These are phyloP conservation scores for Orbilia blumenaviensis DNA, from an alignment of 2,329 filamentous ascomycete genomes.

Conservation along the genomic window DNA sequence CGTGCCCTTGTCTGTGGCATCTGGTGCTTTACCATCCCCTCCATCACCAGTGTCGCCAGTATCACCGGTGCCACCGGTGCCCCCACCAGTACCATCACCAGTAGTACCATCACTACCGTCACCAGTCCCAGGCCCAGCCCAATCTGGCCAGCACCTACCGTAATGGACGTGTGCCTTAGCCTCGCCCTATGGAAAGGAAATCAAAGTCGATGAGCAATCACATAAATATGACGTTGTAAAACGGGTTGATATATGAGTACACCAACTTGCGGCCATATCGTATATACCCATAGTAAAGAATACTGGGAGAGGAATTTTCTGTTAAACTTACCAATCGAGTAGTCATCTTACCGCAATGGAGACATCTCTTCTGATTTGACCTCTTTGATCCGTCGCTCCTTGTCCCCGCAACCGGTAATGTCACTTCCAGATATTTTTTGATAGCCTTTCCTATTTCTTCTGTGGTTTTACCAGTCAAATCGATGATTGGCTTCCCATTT, in stretches of 20 bases:
- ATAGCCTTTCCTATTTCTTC: not conserved
- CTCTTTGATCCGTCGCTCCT: not conserved
- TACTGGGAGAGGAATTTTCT: not conserved
- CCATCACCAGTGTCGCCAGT: not conserved
- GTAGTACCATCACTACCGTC: not conserved
- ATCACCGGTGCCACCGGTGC: not conserved
- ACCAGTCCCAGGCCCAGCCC: not conserved
- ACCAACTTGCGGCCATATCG: no score
- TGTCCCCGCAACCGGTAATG: not conserved
- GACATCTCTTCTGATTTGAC: not conserved
- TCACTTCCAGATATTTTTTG: not conserved
- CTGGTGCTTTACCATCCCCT: not conserved
- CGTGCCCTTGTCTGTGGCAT: not conserved
- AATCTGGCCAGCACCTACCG: slow-evolving; percentile 6
- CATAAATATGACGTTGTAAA: not conserved
- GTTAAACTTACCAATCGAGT: slow-evolving; percentile 7
- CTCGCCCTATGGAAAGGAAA: not conserved
- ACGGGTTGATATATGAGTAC: no score
- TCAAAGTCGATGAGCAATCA: not conserved
- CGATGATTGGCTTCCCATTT: not conserved
- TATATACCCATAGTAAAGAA: no score
- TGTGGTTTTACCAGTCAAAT: not conserved
- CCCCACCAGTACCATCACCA: not conserved
- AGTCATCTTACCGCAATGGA: slow-evolving; percentile 7
- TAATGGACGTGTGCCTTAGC: slow-evolving; percentile 1